Evolutionary conservation across 2,329 filamentous ascomycete species (phyloP).

Genomic region (Stemphylium lycopersici): DNA sequence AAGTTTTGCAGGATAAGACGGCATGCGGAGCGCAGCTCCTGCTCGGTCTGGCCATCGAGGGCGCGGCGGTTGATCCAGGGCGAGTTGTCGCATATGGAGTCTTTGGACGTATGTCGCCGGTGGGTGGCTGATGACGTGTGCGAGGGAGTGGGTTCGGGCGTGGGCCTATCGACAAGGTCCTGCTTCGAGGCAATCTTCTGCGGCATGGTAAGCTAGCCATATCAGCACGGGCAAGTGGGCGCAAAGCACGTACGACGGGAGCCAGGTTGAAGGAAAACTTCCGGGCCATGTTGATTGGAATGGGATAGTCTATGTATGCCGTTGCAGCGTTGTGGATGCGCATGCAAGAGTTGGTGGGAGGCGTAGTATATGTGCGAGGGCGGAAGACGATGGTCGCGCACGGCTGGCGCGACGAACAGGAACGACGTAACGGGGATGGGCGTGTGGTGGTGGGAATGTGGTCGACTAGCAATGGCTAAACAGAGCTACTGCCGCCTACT

Average conservation of each 20-base stretch:
- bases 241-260: constrained; percentile 46
- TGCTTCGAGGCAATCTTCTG: constrained; percentile 45
- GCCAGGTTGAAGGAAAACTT: constrained; percentile 55
- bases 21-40: constrained; percentile 55
- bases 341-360: neutral
- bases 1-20: constrained; percentile 51
- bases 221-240: neutral
- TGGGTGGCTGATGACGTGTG: constrained; percentile 18
- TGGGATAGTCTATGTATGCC: neutral
- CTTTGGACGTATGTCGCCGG: constrained; percentile 35
- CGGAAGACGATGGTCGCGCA: neutral
- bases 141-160: constrained; percentile 31
- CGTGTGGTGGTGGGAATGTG: constrained; percentile 2
- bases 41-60: constrained; percentile 51
- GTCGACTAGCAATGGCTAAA: constrained; percentile 15
- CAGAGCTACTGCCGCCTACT: constrained; percentile 8
- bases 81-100: constrained; percentile 46
- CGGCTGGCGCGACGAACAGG: neutral
- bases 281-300: constrained; percentile 43
- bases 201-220: neutral
- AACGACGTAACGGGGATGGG: constrained; percentile 4
- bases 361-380: neutral
- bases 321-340: neutral
- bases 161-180: constrained; percentile 38
- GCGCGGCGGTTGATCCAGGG: constrained; percentile 53